phyloP scores from a whole-genome alignment of 2,329 filamentous ascomycete genomes.

The Neonectria hederae region DNA sequence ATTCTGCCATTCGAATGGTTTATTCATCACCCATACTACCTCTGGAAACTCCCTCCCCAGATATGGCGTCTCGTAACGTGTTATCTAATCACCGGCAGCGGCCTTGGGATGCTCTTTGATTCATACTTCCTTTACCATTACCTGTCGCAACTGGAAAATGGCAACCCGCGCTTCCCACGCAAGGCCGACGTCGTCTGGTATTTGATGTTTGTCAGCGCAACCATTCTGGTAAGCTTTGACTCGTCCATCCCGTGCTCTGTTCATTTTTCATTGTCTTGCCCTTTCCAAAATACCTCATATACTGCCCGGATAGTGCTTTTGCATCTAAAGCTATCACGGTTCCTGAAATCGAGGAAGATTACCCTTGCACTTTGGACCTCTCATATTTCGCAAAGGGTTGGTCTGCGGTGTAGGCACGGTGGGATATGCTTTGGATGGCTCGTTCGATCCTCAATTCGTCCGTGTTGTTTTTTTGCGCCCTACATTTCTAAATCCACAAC shows the following conservation, averaged over 20 bases:
- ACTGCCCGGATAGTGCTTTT: constrained; percentile 79
- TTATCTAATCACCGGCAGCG: constrained; percentile 53
- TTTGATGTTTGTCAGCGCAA: constrained; percentile 73
- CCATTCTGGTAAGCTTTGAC: constrained; percentile 78
- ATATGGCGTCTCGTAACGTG: constrained; percentile 55
- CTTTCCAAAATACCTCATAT: constrained; percentile 59
- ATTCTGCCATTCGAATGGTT: constrained; percentile 62
- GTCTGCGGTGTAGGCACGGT: constrained; percentile 77
- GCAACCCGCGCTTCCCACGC: constrained; percentile 74
- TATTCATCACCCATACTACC: constrained; percentile 59
- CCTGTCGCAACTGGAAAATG: constrained; percentile 75
- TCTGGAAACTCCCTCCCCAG: constrained; percentile 62
- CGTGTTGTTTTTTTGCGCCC: constrained; percentile 69
- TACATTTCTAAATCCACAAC: constrained; percentile 57
- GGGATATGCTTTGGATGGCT: constrained; percentile 79
- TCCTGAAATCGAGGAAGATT: constrained; percentile 86
- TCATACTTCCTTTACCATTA: constrained; percentile 82
- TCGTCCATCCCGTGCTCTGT: constrained; percentile 36
- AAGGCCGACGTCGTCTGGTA: constrained; percentile 86
- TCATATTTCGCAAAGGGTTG: constrained; percentile 76
- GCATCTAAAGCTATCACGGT: constrained; percentile 78
- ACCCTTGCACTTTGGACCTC: constrained; percentile 70
- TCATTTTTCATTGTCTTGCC: constrained; percentile 24
- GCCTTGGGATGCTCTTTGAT: constrained; percentile 71
- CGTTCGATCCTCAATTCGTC: constrained; percentile 67